Conservation (phyloP, 2,329 filamentous ascomycete genomes). For the Trichoderma aggressivum region DNA sequence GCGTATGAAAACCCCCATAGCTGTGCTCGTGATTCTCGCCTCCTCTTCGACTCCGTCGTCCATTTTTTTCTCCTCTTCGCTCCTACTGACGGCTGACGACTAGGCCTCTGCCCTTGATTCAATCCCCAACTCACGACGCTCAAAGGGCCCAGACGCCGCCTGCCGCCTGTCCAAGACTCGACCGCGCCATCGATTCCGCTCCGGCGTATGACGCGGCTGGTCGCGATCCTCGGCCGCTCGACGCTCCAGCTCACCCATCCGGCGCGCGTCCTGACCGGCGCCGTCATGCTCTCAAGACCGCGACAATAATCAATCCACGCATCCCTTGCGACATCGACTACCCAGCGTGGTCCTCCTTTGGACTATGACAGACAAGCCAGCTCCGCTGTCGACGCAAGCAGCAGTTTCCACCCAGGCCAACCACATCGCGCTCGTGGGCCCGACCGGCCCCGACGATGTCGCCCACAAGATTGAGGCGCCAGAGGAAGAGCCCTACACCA, state of each 20-base stretch:
- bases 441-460: constrained; percentile 40
- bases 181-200: not conserved
- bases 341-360: constrained; percentile 44
- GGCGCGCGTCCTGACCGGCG: constrained; percentile 46
- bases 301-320: constrained; percentile 47
- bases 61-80: not conserved
- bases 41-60: not conserved
- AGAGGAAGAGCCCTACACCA: constrained; percentile 83
- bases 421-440: constrained; percentile 33
- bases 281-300: constrained; percentile 58
- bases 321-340: constrained; percentile 34
- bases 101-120: constrained; percentile 2
- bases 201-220: constrained; percentile 20
- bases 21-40: constrained; percentile 17
- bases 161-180: not conserved
- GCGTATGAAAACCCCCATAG: constrained; percentile 22
- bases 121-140: constrained; percentile 6
- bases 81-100: constrained; percentile 9
- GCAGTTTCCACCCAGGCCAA: constrained; percentile 54
- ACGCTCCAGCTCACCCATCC: not conserved
- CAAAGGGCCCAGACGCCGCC: constrained; percentile 5
- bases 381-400: constrained; percentile 52
- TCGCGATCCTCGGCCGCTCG: constrained; percentile 17
- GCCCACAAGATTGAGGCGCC: constrained; percentile 48
- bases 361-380: constrained; percentile 62